Percentiles rank a stretch among this genome's conserved stretches.
Conservation (phyloP, 2,329 filamentous ascomycete species). For the Aspergillus oerlinghausenensis region DNA sequence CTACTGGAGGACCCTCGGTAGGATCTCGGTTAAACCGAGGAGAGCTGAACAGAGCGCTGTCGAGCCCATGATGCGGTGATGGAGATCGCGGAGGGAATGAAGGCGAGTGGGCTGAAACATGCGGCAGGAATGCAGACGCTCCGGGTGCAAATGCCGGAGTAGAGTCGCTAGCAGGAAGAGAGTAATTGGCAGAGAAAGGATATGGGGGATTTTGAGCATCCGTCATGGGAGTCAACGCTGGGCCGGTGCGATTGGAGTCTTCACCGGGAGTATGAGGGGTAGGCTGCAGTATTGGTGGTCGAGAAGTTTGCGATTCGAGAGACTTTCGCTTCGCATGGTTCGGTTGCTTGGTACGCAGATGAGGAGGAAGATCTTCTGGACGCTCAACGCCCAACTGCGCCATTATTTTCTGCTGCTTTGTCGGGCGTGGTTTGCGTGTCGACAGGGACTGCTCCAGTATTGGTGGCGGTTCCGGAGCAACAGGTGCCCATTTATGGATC, state of each 20-base stretch:
- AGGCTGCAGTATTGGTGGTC: conserved; percentile 27
- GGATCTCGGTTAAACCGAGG: conserved; percentile 34
- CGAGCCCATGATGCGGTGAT: conserved; percentile 30
- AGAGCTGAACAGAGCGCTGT: conserved; percentile 41
- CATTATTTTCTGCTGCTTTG: conserved; percentile 94
- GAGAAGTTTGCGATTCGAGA: conserved; percentile 41
- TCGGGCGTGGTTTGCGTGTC: conserved; percentile 90
- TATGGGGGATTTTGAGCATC: conserved; percentile 29
- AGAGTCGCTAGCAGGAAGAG: conserved; percentile 32
- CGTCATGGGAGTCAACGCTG: conserved; percentile 30
- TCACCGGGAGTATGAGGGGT: conserved; percentile 27
- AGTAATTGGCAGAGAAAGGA: conserved; percentile 38
- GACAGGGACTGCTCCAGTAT: conserved; percentile 83
- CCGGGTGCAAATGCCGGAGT: conserved; percentile 34
- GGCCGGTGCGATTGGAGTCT: conserved; percentile 26
- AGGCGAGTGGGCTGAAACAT: conserved; percentile 31
- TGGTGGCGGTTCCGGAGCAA: conserved; percentile 79
- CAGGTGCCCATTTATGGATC: conserved; percentile 88
- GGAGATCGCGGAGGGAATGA: conserved; percentile 39
- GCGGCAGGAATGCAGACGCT: conserved; percentile 35
- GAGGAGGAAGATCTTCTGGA: conserved; percentile 81
- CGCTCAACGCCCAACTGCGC: conserved; percentile 82
- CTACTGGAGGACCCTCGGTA: conserved; percentile 27
- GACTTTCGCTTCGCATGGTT: conserved; percentile 66
- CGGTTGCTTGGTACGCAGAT: conserved; percentile 73